phyloP scores from a whole-genome alignment of 306 rosid genomes.

The Castanea sativa region DNA sequence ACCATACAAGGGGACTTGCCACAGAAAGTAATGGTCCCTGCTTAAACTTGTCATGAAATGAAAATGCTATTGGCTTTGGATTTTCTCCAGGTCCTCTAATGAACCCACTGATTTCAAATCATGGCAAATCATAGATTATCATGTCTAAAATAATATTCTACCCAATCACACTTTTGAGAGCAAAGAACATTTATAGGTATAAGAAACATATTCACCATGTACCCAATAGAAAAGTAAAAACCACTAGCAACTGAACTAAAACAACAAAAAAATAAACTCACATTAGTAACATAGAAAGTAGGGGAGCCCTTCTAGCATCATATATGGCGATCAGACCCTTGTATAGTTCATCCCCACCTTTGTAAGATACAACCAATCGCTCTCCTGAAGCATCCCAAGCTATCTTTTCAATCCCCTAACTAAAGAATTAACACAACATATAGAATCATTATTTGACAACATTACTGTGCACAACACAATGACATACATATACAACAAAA shows the following conservation, averaged over 20 bases:
- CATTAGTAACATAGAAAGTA: conserved; percentile 73
- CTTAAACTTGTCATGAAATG: conserved; percentile 81
- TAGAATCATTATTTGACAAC: neutral
- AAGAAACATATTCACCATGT: conserved; percentile 8
- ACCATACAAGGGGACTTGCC: conserved; percentile 38
- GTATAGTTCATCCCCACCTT: conserved; percentile 72
- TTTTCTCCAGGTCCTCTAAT: conserved; percentile 93
- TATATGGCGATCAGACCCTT: conserved; percentile 81
- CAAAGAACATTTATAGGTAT: neutral
- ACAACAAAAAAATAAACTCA: conserved; percentile 41
- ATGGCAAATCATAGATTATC: conserved; percentile 12
- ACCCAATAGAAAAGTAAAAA: neutral
- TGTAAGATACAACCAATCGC: conserved; percentile 81
- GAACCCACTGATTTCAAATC: conserved; percentile 65
- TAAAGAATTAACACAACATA: conserved; percentile 35
- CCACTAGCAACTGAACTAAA: neutral
- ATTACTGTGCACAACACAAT: neutral
- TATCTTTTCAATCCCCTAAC: conserved; percentile 83
- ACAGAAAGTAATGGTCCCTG: conserved; percentile 94
- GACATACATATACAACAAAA: neutral
- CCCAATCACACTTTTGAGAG: conserved; percentile 1
- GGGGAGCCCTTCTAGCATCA: conserved; percentile 77
- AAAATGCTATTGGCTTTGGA: conserved; percentile 75
- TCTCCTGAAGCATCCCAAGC: conserved; percentile 98
- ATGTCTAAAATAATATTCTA: neutral